Evolutionary conservation across 352 stramenopile genomes (phyloP).

Genomic region (Globisporangium carolinianum): DNA sequence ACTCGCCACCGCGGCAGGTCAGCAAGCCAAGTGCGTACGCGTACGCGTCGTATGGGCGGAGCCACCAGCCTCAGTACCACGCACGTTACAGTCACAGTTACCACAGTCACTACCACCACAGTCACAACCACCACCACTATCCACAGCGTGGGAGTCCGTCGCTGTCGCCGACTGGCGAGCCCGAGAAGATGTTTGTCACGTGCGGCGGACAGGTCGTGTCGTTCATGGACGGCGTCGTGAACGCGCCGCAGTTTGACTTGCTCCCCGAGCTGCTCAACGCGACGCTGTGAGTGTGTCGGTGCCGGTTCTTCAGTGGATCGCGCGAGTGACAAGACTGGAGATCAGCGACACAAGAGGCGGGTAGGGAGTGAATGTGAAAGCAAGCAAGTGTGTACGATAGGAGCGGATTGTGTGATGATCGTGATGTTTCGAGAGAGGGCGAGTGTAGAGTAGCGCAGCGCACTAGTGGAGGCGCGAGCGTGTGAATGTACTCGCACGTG

Average conservation of each 20-base stretch:
- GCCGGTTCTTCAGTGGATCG: too few relatives aligned
- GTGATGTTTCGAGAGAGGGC: too few relatives aligned
- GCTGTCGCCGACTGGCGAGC: conserved; percentile 15
- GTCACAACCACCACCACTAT: conserved; percentile 14
- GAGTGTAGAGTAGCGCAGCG: too few relatives aligned
- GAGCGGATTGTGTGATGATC: too few relatives aligned
- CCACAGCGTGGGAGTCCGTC: conserved; percentile 13
- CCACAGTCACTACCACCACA: conserved; percentile 4
- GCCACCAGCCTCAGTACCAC: not conserved
- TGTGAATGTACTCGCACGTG: too few relatives aligned
- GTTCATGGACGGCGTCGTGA: conserved; percentile 81
- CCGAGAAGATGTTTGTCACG: conserved; percentile 76
- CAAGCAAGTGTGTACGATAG: too few relatives aligned
- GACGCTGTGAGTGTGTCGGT: conserved; percentile 7
- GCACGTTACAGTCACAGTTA: too few relatives aligned
- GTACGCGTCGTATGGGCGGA: conserved; percentile 9
- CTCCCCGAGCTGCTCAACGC: conserved; percentile 25
- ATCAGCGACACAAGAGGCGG: too few relatives aligned
- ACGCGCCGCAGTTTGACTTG: conserved; percentile 53
- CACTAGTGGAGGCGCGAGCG: too few relatives aligned
- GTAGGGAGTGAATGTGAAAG: too few relatives aligned
- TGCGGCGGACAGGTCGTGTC: conserved; percentile 71
- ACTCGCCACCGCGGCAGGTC: conserved; percentile 17
- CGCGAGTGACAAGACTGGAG: too few relatives aligned
- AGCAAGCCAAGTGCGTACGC: conserved; percentile 26